Evolutionary conservation across 2,329 filamentous ascomycete species (phyloP).

Genomic region (Claviceps humidiphila): DNA sequence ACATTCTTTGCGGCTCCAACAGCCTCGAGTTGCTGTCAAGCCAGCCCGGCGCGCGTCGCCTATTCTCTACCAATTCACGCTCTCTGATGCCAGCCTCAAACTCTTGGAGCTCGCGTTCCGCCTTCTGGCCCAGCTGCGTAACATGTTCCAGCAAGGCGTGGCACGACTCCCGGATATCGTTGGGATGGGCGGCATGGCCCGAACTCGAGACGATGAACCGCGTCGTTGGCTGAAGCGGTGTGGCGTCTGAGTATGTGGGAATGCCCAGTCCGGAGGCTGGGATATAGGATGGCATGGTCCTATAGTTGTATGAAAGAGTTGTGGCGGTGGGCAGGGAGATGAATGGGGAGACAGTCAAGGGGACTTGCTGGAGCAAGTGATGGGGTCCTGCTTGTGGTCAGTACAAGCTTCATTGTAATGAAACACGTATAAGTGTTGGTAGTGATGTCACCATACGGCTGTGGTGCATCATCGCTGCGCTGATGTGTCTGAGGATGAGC

Average conservation of each 20-base stretch:
- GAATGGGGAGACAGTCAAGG: conserved; percentile 88
- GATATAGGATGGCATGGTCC: conserved; percentile 72
- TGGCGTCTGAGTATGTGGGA: conserved; percentile 22
- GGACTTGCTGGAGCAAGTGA: conserved; percentile 80
- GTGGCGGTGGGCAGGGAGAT: conserved; percentile 79
- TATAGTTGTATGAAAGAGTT: conserved; percentile 92
- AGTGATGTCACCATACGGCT: conserved; percentile 17
- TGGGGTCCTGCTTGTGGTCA: conserved; percentile 49
- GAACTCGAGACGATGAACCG: conserved; percentile 67
- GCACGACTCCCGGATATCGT: conserved; percentile 75
- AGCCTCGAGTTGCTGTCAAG: conserved; percentile 60
- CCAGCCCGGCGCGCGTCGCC: conserved; percentile 68
- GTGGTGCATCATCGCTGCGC: conserved; percentile 16
- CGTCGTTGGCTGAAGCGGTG: conserved; percentile 32
- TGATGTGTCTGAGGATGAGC: background rate
- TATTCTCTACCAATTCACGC: conserved; percentile 65
- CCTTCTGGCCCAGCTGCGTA: conserved; percentile 52
- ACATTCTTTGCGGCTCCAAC: conserved; percentile 50
- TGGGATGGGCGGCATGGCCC: conserved; percentile 72
- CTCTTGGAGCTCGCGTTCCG: conserved; percentile 49
- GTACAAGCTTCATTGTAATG: conserved; percentile 4
- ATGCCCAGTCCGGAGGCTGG: conserved; percentile 35
- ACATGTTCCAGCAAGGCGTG: conserved; percentile 66
- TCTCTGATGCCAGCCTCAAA: conserved; percentile 56
- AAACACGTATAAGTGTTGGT: background rate